Conservation (phyloP, 768 basidiomycete genomes). For the Leccinellum albellum region DNA sequence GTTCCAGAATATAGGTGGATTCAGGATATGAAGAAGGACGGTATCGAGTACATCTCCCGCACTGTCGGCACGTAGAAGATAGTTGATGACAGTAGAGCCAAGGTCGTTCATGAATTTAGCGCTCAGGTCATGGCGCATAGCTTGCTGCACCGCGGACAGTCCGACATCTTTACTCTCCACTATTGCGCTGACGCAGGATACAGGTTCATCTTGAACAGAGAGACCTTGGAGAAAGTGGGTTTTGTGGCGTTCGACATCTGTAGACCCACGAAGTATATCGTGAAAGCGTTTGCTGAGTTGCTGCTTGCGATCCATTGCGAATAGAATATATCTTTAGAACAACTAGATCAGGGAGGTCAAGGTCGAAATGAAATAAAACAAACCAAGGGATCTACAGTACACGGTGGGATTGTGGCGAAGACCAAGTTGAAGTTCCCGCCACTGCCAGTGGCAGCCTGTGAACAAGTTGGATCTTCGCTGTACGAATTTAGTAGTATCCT, state of each 20-base stretch:
- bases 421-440: too few species aligned
- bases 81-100: slow-evolving; percentile 35
- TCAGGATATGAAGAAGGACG: slow-evolving; percentile 39
- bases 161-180: slow-evolving; percentile 33
- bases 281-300: slow-evolving; percentile 36
- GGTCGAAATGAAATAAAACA: too few species aligned
- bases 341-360: too few species aligned
- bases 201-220: slow-evolving; percentile 37
- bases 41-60: slow-evolving; percentile 37
- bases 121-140: slow-evolving; percentile 40
- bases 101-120: slow-evolving; percentile 41
- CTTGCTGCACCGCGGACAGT: slow-evolving; percentile 35
- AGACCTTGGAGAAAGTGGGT: slow-evolving; percentile 46
- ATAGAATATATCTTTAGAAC: too few species aligned
- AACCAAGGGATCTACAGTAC: too few species aligned
- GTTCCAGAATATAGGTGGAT: slow-evolving; percentile 52
- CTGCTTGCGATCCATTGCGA: slow-evolving; percentile 16
- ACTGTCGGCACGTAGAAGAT: slow-evolving; percentile 36
- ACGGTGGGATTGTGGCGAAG: too few species aligned
- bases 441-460: too few species aligned
- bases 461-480: too few species aligned
- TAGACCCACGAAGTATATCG: slow-evolving; percentile 30
- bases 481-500: too few species aligned
- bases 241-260: slow-evolving; percentile 24
- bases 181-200: slow-evolving; percentile 36